Evolutionary conservation across 345 rosid species (phyloP).

Genomic region (Turritis glabra): DNA sequence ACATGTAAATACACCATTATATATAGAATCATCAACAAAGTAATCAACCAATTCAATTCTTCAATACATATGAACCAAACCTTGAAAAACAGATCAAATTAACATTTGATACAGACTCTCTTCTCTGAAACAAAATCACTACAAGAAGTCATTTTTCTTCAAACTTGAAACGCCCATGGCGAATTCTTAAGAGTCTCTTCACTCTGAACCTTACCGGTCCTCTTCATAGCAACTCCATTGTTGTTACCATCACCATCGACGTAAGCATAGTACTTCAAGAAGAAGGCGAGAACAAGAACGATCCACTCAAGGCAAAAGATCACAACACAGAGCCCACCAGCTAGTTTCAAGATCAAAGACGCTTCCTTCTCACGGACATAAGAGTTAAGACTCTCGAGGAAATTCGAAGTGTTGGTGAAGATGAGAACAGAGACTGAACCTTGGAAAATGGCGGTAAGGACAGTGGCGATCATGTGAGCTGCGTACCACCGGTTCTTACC

Average conservation of each 20-base stretch:
- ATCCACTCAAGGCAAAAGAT: constrained; percentile 91
- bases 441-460: constrained; percentile 84
- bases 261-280: constrained; percentile 71
- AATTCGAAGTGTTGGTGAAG: constrained; percentile 66
- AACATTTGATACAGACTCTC: constrained; percentile 18
- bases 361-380: constrained; percentile 90
- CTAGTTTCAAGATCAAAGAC: constrained; percentile 69
- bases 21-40: not conserved
- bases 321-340: constrained; percentile 71
- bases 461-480: constrained; percentile 84
- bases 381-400: constrained; percentile 66
- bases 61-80: not conserved
- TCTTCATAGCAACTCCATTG: constrained; percentile 40
- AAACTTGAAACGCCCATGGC: constrained; percentile 87
- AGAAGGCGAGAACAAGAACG: constrained; percentile 82
- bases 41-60: not conserved
- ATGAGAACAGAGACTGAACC: constrained; percentile 85
- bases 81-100: constrained; percentile 22
- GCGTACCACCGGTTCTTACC: constrained; percentile 64
- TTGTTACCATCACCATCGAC: constrained; percentile 52
- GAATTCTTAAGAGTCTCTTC: constrained; percentile 78
- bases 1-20: too few species aligned
- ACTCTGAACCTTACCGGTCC: constrained; percentile 69
- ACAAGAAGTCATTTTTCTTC: constrained; percentile 19
- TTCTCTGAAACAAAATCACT: not conserved